Evolutionary conservation across 2,329 filamentous ascomycete genomes (phyloP), one percentile per base, ranked within the genome.

Genomic region (Mollisia scopiformis): DNA sequence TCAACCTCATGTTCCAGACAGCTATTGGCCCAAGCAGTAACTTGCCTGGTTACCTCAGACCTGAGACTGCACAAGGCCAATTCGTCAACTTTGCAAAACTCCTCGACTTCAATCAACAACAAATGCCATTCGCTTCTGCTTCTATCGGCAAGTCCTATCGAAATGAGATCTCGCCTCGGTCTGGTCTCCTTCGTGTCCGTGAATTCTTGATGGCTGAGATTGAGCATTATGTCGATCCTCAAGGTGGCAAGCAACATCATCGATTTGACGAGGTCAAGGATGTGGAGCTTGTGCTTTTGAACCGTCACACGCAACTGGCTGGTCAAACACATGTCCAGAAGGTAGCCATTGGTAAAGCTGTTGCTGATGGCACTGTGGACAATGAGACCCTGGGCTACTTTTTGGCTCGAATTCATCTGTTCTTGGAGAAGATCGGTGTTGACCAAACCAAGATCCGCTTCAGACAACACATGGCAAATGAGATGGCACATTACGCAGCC

Each of bases 201-300:
- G 95, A 99, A 77, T 98, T 99, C 80, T 79, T 97, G 71, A 98
- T 99, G 95, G 95, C 94, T 25, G 95, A 99, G 79, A 97, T 99
- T 70, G 95, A 99, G 81, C 95, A 99, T 77, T 99, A 92, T 74
- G 95, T 99, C 68, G 95, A 99, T 72, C 95, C 95, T 11, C 84
- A 95, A 72, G 88, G 92, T 73, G 92, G 93, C 78, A 99, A 99
- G 87, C 96, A 95, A 80, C 95, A 99, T 76, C 79, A 84, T 55
- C 90, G 93, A 59, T 99, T 99, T 78, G 78, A 86, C 49, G 91
- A 97, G 71, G 88, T 99, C 61, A 88, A 92, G 73, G 82, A 96
- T 69, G 79, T 95, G 50, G 89, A 96, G 80, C 84, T 99, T 60
- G 86, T 89, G 57, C 86, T 99, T 27, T 85, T 99, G 50, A 90